A percentile compares a stretch with the other conserved stretches of the same genome.
Evolutionary conservation across 2,329 filamentous ascomycete species (phyloP).

Genomic region (Ceratocystiopsis sp.): DNA sequence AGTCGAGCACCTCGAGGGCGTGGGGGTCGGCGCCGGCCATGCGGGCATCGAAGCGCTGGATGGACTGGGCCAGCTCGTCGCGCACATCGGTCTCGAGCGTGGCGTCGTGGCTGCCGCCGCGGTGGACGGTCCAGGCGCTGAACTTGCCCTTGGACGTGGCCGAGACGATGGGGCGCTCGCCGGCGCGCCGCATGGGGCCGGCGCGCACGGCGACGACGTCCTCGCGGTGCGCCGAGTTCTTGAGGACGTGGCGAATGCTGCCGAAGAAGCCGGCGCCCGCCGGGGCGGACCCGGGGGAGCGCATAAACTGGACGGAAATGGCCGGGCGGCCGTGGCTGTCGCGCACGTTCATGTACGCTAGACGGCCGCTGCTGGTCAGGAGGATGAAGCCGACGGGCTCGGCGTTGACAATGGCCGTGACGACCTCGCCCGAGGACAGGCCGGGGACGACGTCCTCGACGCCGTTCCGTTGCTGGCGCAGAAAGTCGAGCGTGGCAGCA

Average conservation of each 20-base stretch:
- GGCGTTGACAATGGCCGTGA: constrained; percentile 62
- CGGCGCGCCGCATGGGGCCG: constrained; percentile 52
- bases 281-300: constrained; percentile 39
- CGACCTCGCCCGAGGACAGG: constrained; percentile 61
- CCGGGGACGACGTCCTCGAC: constrained; percentile 59
- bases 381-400: constrained; percentile 78
- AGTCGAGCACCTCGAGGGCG: constrained; percentile 61
- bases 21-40: constrained; percentile 32
- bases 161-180: constrained; percentile 71
- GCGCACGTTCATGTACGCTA: constrained; percentile 72
- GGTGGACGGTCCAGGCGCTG: constrained; percentile 76
- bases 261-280: constrained; percentile 55
- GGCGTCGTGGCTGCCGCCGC: constrained; percentile 66
- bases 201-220: constrained; percentile 69
- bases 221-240: constrained; percentile 50
- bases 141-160: constrained; percentile 62
- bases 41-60: constrained; percentile 37
- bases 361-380: constrained; percentile 66
- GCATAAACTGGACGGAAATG: constrained; percentile 63
- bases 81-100: constrained; percentile 55
- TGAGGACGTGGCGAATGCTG: constrained; percentile 61
- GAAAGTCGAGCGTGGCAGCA: constrained; percentile 67
- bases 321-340: constrained; percentile 75
- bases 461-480: constrained; percentile 64
- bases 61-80: constrained; percentile 42